Evolutionary conservation across 2,329 filamentous ascomycete genomes (phyloP).

Genomic region (Emergomyces orientalis): DNA sequence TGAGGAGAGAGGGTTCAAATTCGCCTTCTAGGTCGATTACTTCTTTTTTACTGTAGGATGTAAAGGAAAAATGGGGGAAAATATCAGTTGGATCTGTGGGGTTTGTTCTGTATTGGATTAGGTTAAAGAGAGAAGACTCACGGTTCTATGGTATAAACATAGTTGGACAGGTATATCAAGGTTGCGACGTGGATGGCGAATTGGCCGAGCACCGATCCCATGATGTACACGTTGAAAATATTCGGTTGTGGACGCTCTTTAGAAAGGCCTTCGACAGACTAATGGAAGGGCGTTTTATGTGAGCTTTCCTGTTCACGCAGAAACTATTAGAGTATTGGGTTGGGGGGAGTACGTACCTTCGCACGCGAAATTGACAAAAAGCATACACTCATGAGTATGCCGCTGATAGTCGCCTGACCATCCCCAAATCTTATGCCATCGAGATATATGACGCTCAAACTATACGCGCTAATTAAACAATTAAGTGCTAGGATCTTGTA

Average conservation of each 20-base stretch:
- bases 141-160: constrained; percentile 78
- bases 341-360: constrained; percentile 46
- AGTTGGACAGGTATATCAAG: constrained; percentile 84
- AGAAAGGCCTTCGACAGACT: constrained; percentile 85
- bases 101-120: not conserved
- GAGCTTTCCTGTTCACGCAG: not conserved
- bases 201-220: constrained; percentile 91
- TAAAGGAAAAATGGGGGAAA: not conserved
- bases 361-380: constrained; percentile 98
- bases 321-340: not conserved
- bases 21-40: constrained; percentile 88
- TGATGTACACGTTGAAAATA: constrained; percentile 99
- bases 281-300: constrained; percentile 4
- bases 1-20: constrained; percentile 85
- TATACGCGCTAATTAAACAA: constrained; percentile 96
- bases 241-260: constrained; percentile 97
- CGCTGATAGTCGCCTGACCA: constrained; percentile 94
- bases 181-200: constrained; percentile 94
- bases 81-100: constrained; percentile 26
- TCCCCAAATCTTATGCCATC: constrained; percentile 99
- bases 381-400: constrained; percentile 99
- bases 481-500: constrained; percentile 99
- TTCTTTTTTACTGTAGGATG: constrained; percentile 41
- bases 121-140: constrained; percentile 41
- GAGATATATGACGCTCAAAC: constrained; percentile 86